Base-by-base conservation (phyloP, 768 basidiomycete genomes). In the Mycena alexandri region DNA sequence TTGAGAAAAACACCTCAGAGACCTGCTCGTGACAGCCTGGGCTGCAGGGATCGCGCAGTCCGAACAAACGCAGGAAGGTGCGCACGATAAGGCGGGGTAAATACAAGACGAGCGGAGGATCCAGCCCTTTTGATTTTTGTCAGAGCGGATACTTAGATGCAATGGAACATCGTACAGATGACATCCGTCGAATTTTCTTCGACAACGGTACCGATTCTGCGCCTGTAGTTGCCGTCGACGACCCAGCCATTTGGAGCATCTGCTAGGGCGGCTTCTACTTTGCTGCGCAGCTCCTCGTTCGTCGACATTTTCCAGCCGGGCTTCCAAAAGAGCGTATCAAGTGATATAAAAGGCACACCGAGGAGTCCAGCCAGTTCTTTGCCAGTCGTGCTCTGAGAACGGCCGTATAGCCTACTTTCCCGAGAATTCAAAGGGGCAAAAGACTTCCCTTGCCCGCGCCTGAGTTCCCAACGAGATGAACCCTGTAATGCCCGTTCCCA, bases 31-130 rank as follows among this genome's bases (percentile, higher is more conserved):
- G 3, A 71, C 88, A 90, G 0, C 86, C 88, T 12, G 80, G 78
- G 22, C 83, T 84, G 69, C 89, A 89, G 0, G 80, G 71, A 2
- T 74, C 58, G 0, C 61, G 43, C 33, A 82, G 61, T 0, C 79
- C 56, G 13, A 84, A 52, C 12, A 87, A 63, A 25, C 88, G 82
- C 65, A 79, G 73, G n/a, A 89, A 70, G 0, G 89, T 90, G 46
- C 90, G 82, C 61, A 79, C 67, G 65, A 85, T 72, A 29, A 90
- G 68, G 19, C 90, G 87, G 21, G 90, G 88, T 59, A 92, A 81
- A 76, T 91, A 92, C 11, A 86, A 74, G 7, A 79, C 16, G 43
- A 91, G 76, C 10, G 90, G 90, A 13, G 89, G 89, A 67, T 91
- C 89, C 21, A 92, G 78, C 90, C 91, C 90, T 91, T 60, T 12